Base-by-base conservation (phyloP, 768 basidiomycete genomes). In the Sistotremastrum niveocremeum region DNA sequence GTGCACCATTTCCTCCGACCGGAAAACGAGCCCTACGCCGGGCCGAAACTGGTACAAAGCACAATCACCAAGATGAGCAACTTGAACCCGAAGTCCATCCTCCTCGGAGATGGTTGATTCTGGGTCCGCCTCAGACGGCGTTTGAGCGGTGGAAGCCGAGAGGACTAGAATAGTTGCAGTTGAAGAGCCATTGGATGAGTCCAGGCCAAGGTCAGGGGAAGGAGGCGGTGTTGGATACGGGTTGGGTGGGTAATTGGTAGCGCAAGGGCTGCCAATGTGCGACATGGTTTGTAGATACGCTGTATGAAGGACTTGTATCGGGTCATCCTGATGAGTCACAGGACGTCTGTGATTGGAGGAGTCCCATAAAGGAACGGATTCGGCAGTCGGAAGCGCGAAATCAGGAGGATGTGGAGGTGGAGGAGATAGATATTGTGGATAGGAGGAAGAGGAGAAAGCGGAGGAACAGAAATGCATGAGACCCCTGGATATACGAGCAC, bases 1-100 rank as follows among this genome's bases (percentile, higher is more conserved):
- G 74, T 88, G 90, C 77, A 90, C 91, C 86, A 94, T 93, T 62
- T 95, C 93, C 38, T 85, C 76, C 42, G 80, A 84, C 33, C 90
- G 72, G 80, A 89, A 95, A 2, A 79, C 75, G 39, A 95, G 78
- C 45, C 76, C 69, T 39, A 83, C 76, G 5, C 74, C 80, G 7
- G 61, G 54, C 2, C 91, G 76, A 12, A 97, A 77, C 20, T 95
- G 71, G 72, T 87, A 82, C 28, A 81, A 80, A 74, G 84, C 83
- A 58, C 88, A 88, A 56, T 93, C 88, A 6, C 89, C 88, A 6
- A 93, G 61, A 53, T 90, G 85, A 0, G 87, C 88, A 29, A 93
- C 79, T 50, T 79, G 76, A 37, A 93, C 72, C 37, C 84, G 76
- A 0, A 81, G 77, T 35, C 74, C 73, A 45, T 65, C 60, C 37